These are phyloP conservation scores for Alternaria infectoria DNA, from an alignment of 2,329 filamentous ascomycete species.

Conservation along the genomic window DNA sequence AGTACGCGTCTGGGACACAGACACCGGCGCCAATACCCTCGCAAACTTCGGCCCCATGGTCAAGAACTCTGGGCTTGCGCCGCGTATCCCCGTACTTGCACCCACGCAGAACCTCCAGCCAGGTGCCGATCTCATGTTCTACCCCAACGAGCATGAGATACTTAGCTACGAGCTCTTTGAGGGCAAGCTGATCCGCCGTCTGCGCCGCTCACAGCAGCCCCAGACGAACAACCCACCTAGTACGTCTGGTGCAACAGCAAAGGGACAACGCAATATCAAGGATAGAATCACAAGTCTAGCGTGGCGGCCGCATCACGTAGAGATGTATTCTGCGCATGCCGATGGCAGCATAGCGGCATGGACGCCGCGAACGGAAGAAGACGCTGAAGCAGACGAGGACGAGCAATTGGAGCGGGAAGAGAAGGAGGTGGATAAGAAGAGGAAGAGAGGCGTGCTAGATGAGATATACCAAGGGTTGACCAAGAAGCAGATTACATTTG, in stretches of 20 bases:
- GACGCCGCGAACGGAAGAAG: conserved; percentile 66
- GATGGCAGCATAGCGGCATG: conserved; percentile 86
- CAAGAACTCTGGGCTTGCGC: conserved; percentile 65
- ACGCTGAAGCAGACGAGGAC: conserved; percentile 51
- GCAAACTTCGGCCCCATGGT: conserved; percentile 85
- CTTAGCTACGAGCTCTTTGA: conserved; percentile 80
- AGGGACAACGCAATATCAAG: conserved; percentile 47
- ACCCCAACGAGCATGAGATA: conserved; percentile 78
- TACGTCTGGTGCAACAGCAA: conserved; percentile 20
- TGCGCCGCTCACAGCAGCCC: conserved; percentile 67
- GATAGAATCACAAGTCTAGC: conserved; percentile 72
- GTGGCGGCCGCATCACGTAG: conserved; percentile 74
- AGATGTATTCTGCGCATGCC: conserved; percentile 81
- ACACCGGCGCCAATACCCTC: conserved; percentile 82
- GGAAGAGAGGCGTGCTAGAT: conserved; percentile 79
- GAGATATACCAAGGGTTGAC: conserved; percentile 81
- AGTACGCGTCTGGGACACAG: conserved; percentile 85
- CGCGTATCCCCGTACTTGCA: conserved; percentile 56
- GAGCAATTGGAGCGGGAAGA: conserved; percentile 47
- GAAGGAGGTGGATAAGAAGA: conserved; percentile 53
- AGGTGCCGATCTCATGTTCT: conserved; percentile 73
- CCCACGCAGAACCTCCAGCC: conserved; percentile 65
- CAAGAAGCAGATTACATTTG: conserved; percentile 70
- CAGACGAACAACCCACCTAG: conserved; percentile 12
- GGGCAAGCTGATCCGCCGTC: conserved; percentile 72